Evolutionary conservation across 108 stramenopile genomes (phyloP), one percentile per base, ranked within the genome.

Genomic region (Epipyxis sp.): DNA sequence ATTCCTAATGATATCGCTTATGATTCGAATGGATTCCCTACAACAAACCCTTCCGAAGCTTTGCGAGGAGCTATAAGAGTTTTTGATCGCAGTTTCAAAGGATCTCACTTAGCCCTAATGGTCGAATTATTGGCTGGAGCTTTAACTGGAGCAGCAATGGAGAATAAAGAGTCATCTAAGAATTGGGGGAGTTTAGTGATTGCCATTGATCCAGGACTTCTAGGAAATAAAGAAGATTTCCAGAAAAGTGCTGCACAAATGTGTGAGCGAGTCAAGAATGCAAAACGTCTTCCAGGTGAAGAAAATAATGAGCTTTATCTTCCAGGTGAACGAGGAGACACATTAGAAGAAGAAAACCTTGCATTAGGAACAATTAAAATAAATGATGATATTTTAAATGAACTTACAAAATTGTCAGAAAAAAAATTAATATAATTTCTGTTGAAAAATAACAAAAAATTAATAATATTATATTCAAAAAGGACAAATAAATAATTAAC

Each of bases 1-100:
- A 82, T 84, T 76, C 83, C 83, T n/a, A 72, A 79, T 0, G 81
- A 84, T 69, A 81, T 82, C 1, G 83, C 83, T 29, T 84, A 69
- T 68, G 81, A 84, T 79, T 37, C 34, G 27, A 40, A 83, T 20
- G 83, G 83, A 59, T 77, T 77, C 20, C 72, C 82, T 1, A 82
- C 83, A 3, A 62, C 71, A n/a, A 74, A 79, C 27, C 82, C 83
- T 30, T 40, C 77, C 1, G 82, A 40, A 37, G 83, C 83, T 42
- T 79, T 84, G 20, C 29, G 74, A 34, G 83, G 83, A 39, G 83
- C 83, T 42, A 42, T 84, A 40, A 78, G 81, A 1, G 81, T 82
- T 13, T 84, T 84, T 39, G 83, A 84, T 72, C 79, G 82, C 39
- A 77, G 80, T 20, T 82, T 81, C 77, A 82, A 82, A 72, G 82